Evolutionary conservation across 1,284 basidiomycete species (phyloP).

Genomic region (Neonothopanus nambi): DNA sequence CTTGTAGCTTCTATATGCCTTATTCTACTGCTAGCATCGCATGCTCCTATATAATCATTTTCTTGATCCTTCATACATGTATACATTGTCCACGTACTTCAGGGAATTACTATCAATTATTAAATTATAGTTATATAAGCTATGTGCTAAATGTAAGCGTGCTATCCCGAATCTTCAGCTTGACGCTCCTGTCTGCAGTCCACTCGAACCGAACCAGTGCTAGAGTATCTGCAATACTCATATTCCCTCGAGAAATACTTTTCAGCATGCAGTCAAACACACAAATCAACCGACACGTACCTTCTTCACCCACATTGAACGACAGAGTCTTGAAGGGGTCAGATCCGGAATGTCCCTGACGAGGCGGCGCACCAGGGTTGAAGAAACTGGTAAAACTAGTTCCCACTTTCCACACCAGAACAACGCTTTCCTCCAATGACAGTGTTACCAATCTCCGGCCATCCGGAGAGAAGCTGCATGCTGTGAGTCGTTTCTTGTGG

Average conservation of each 20-base stretch:
- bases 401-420: conserved; percentile 91
- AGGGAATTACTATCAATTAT: not conserved
- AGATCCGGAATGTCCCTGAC: conserved; percentile 79
- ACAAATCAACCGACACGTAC: conserved; percentile 34
- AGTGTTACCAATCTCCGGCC: conserved; percentile 88
- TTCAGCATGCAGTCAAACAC: not conserved
- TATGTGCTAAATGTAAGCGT: conserved; percentile 80
- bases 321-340: conserved; percentile 83
- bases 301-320: conserved; percentile 71
- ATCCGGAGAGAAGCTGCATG: conserved; percentile 90
- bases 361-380: conserved; percentile 86
- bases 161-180: conserved; percentile 78
- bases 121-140: not conserved
- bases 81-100: not conserved
- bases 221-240: conserved; percentile 71
- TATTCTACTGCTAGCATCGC: not conserved
- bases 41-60: not conserved
- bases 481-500: conserved; percentile 77
- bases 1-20: not conserved
- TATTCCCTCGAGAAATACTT: conserved; percentile 48
- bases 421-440: conserved; percentile 80
- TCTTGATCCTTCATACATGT: not conserved
- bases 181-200: conserved; percentile 79
- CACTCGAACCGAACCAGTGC: conserved; percentile 81
- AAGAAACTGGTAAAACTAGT: conserved; percentile 86